Conservation (phyloP, 1,284 basidiomycete species). For the Pseudozyma thailandica region DNA sequence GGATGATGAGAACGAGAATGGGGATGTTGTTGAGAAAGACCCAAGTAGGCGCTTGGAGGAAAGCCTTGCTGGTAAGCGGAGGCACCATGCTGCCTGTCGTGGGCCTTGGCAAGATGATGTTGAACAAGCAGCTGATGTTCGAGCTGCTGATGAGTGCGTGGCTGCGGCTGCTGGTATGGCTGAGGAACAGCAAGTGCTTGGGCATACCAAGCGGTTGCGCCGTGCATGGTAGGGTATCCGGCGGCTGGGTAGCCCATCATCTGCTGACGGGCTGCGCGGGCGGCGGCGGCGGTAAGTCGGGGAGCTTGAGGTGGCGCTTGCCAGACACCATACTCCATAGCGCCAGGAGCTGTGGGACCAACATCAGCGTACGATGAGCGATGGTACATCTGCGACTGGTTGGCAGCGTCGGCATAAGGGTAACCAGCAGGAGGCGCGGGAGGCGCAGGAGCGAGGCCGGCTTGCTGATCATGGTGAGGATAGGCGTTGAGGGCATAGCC, state of each 20-base stretch:
- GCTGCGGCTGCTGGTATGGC: conserved; percentile 35
- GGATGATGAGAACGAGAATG: conserved; percentile 19
- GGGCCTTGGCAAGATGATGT: conserved; percentile 52
- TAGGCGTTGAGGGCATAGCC: conserved; percentile 18
- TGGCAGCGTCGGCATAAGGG: conserved; percentile 14
- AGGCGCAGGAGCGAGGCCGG: conserved; percentile 4
- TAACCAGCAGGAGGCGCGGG: conserved; percentile 14
- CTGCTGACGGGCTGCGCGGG: conserved; percentile 31
- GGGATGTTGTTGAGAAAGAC: conserved; percentile 11
- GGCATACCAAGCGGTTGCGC: conserved; percentile 25
- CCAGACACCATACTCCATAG: conserved; percentile 33
- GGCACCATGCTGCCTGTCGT: conserved; percentile 23
- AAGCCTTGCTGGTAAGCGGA: conserved; percentile 14
- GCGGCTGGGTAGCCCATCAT: conserved; percentile 22
- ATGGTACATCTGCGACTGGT: conserved; percentile 22
- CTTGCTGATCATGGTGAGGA: conserved; percentile 24
- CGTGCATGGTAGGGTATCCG: conserved; percentile 20
- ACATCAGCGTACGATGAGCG: conserved; percentile 20
- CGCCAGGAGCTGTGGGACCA: conserved; percentile 1
- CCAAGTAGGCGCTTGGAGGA: conserved; percentile 2
- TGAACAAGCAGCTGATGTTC: conserved; percentile 55
- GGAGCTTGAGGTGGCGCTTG: conserved; percentile 46
- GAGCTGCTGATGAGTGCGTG: conserved; percentile 49
- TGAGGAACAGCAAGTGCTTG: conserved; percentile 23
- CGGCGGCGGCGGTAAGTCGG: conserved; percentile 41